Evolutionary conservation across 768 basidiomycete species (phyloP).

Genomic region (Mycena leptocephala): DNA sequence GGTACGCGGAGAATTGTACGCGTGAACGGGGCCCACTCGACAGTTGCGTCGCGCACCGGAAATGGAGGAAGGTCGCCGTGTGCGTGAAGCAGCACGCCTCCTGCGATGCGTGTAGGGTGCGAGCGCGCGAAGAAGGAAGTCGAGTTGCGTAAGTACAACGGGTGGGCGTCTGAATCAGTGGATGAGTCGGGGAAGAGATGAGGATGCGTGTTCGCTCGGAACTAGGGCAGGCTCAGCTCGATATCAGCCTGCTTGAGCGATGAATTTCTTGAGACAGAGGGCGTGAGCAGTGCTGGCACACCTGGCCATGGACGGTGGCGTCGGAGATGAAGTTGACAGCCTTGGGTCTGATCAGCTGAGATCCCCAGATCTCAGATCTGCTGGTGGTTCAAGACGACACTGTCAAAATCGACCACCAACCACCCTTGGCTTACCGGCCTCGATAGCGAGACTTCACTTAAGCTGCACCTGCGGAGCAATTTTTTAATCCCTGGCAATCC

Average conservation of each 20-base stretch:
- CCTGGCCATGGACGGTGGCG: too few species aligned
- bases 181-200: background rate
- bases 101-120: too few species aligned
- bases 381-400: background rate
- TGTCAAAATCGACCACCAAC: background rate
- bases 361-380: background rate
- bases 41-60: too few species aligned
- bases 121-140: too few species aligned
- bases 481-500: background rate
- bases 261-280: background rate
- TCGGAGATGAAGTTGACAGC: background rate
- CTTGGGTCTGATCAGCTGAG: background rate
- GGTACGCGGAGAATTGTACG: too few species aligned
- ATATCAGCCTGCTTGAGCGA: constrained; percentile 17
- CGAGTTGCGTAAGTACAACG: background rate
- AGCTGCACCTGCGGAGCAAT: background rate
- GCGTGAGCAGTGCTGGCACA: background rate
- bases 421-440: background rate
- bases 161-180: constrained; percentile 2
- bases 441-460: background rate
- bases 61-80: too few species aligned
- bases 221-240: background rate
- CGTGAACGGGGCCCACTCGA: too few species aligned
- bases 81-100: too few species aligned
- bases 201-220: background rate